Percentiles rank a stretch among this genome's conserved stretches.
phyloP scores from a whole-genome alignment of 2,329 filamentous ascomycete species.

The Plenodomus lindquistii region DNA sequence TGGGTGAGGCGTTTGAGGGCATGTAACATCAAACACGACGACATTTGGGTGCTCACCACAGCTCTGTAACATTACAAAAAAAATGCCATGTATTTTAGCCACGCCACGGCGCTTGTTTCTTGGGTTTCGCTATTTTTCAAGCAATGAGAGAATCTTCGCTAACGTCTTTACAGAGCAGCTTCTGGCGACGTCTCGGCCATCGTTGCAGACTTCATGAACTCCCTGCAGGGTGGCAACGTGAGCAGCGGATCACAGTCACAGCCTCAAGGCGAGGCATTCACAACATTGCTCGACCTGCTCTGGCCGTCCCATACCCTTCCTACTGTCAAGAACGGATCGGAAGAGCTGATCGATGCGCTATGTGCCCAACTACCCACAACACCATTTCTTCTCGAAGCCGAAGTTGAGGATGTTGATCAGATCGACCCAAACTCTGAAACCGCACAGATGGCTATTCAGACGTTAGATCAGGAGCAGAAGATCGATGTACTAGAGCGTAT shows the following conservation, averaged over 20 bases:
- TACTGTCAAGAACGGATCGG: slow-evolving; percentile 69
- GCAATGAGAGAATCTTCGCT: slow-evolving; percentile 17
- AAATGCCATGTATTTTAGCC: slow-evolving; percentile 28
- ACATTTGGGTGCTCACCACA: slow-evolving; percentile 19
- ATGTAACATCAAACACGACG: slow-evolving; percentile 20
- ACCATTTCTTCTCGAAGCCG: slow-evolving; percentile 75
- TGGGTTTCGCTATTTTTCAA: slow-evolving; percentile 7
- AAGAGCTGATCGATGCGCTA: slow-evolving; percentile 70
- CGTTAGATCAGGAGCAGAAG: slow-evolving; percentile 76
- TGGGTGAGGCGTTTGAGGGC: slow-evolving; percentile 41
- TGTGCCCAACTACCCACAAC: slow-evolving; percentile 78
- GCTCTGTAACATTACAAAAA: slow-evolving; percentile 44
- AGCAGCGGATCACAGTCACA: slow-evolving; percentile 40
- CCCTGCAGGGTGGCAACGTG: slow-evolving; percentile 64
- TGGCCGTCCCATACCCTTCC: slow-evolving; percentile 77
- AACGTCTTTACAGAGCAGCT: slow-evolving; percentile 46
- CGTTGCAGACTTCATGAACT: slow-evolving; percentile 87
- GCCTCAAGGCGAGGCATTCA: slow-evolving; percentile 64
- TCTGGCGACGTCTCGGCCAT: slow-evolving; percentile 72
- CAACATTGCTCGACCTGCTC: slow-evolving; percentile 84
- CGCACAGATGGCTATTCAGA: slow-evolving; percentile 72
- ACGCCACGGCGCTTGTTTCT: slow-evolving; percentile 36
- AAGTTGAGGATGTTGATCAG: slow-evolving; percentile 62
- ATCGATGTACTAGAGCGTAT: slow-evolving; percentile 79
- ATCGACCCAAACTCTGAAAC: slow-evolving; percentile 70